Percentiles rank a stretch among this genome's conserved stretches.
Evolutionary conservation across 2,329 filamentous ascomycete species (phyloP).

Genomic region (Pseudopyricularia cyperi): DNA sequence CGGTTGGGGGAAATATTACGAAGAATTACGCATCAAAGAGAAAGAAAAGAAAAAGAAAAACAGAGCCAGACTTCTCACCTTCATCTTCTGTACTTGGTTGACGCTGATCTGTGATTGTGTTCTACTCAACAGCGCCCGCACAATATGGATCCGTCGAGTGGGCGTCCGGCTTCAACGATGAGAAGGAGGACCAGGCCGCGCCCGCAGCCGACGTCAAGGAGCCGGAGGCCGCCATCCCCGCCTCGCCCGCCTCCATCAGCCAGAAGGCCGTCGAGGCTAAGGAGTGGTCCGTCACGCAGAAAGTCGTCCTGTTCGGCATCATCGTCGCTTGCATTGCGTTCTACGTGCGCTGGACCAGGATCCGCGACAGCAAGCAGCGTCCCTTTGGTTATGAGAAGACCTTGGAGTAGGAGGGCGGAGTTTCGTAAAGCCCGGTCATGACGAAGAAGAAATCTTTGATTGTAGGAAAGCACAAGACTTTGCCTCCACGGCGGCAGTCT

Average conservation of each 20-base stretch:
- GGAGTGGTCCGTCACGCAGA: constrained; percentile 31
- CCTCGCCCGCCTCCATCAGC: neutral
- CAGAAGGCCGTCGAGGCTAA: constrained; percentile 7
- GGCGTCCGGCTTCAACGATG: constrained; percentile 21
- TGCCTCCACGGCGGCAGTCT: no score
- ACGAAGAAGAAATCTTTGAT: neutral
- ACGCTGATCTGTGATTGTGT: constrained; percentile 19
- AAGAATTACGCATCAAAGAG: neutral
- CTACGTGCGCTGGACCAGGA: constrained; percentile 26
- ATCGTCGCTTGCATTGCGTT: constrained; percentile 30
- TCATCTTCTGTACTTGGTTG: constrained; percentile 3
- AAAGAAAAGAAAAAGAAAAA: constrained; percentile 1
- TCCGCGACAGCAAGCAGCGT: constrained; percentile 14
- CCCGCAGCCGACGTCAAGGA: constrained; percentile 7
- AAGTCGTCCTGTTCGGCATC: constrained; percentile 35
- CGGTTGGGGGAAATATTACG: neutral
- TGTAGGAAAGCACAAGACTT: neutral
- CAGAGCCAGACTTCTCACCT: neutral
- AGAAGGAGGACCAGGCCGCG: constrained; percentile 11
- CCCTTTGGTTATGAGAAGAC: constrained; percentile 29
- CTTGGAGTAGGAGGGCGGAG: constrained; percentile 18
- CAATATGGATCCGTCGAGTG: constrained; percentile 23
- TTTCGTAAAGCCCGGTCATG: neutral
- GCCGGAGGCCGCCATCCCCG: constrained; percentile 11
- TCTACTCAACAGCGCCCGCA: constrained; percentile 16